phyloP scores from a whole-genome alignment of 257 asterid species.

The Solanum appendiculatum region DNA sequence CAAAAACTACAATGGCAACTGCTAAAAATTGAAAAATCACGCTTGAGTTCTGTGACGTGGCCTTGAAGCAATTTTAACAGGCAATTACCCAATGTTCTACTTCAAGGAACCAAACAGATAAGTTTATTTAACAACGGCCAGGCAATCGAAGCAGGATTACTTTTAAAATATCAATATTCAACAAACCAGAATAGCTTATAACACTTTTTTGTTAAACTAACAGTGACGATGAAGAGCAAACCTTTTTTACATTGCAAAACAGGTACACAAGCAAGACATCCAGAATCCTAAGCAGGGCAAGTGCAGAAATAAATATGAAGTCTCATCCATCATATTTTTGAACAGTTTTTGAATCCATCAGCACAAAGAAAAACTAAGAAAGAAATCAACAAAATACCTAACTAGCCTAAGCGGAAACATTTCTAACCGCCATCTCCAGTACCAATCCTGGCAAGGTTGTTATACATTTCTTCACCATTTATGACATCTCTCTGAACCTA shows the following conservation, averaged over 20 bases:
- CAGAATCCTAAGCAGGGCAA: not conserved
- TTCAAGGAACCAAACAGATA: not conserved
- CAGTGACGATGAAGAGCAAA: not conserved
- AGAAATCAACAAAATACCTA: not conserved
- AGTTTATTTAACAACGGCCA: not conserved
- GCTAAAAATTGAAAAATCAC: too few relatives aligned
- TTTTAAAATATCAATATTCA: not conserved
- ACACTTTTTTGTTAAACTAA: not conserved
- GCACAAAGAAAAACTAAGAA: not conserved
- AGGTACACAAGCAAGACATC: not conserved
- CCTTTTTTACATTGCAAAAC: not conserved
- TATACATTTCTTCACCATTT: not conserved
- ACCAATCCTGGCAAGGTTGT: not conserved
- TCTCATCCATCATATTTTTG: not conserved
- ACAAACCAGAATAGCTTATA: not conserved
- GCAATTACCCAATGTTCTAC: not conserved
- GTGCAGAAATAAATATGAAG: not conserved
- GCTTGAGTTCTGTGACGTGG: too few relatives aligned
- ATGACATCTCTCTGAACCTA: constrained; percentile 91
- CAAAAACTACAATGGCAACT: too few relatives aligned
- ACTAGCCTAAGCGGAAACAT: not conserved
- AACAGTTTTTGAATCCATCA: not conserved
- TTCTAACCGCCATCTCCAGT: not conserved
- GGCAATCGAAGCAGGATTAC: not conserved
- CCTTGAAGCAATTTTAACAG: too few relatives aligned